phyloP scores from a whole-genome alignment of 352 stramenopile species.

The Phytophthora foliorum region DNA sequence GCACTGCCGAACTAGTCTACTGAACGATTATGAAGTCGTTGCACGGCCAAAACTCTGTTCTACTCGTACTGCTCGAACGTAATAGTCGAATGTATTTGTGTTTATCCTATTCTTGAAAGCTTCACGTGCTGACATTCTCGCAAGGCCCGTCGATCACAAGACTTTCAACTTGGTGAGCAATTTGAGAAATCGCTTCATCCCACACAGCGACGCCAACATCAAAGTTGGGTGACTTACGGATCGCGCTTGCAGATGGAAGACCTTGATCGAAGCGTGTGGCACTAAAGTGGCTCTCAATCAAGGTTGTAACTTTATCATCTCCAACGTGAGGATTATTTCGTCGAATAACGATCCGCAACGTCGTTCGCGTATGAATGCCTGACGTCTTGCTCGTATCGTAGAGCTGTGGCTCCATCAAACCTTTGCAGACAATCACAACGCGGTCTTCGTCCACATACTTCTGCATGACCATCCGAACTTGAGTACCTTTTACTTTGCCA shows the following conservation, averaged over 20 bases:
- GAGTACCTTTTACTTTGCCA: background rate
- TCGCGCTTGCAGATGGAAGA: background rate
- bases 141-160: constrained; percentile 31
- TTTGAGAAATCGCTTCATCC: constrained; percentile 28
- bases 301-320: background rate
- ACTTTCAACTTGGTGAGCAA: constrained; percentile 35
- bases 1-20: too few species aligned
- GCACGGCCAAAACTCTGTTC: background rate
- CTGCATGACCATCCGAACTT: constrained; percentile 18
- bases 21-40: background rate
- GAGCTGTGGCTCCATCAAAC: constrained; percentile 21
- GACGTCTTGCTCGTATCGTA: background rate
- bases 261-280: constrained; percentile 16
- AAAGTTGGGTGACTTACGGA: constrained; percentile 8
- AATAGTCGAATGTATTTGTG: background rate
- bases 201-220: constrained; percentile 20
- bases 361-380: constrained; percentile 16
- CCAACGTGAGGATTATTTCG: background rate
- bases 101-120: too few species aligned
- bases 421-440: constrained; percentile 33
- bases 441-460: constrained; percentile 37
- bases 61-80: background rate
- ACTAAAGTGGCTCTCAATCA: constrained; percentile 34
- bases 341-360: constrained; percentile 22
- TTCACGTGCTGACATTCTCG: background rate